These are phyloP conservation scores for Geotrichum macrosporum DNA, from an alignment of 1,139 yeast genomes.

Conservation along the genomic window DNA sequence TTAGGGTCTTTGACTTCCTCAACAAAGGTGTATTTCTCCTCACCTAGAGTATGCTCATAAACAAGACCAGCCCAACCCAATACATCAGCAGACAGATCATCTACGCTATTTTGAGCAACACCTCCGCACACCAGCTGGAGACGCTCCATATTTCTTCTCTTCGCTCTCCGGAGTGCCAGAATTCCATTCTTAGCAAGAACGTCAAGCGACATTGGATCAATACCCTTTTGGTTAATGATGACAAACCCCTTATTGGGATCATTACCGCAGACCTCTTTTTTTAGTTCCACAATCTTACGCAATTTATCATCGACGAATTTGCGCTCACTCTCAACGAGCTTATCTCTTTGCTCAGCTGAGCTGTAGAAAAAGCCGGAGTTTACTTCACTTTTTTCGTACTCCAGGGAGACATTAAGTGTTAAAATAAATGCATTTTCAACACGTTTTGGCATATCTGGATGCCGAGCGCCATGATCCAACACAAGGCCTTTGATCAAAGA, in stretches of 20 bases:
- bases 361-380: conserved; percentile 95
- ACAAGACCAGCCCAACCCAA: conserved; percentile 90
- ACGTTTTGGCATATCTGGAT: conserved; percentile 96
- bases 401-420: conserved; percentile 88
- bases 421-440: conserved; percentile 79
- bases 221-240: conserved; percentile 96
- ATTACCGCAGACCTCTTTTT: conserved; percentile 82
- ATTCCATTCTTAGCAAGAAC: conserved; percentile 90
- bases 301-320: conserved; percentile 92
- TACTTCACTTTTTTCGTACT: conserved; percentile 96
- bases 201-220: conserved; percentile 97
- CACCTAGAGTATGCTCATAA: conserved; percentile 90
- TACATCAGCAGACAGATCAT: conserved; percentile 78
- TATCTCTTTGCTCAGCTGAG: conserved; percentile 92
- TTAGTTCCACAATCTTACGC: conserved; percentile 84
- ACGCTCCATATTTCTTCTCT: conserved; percentile 98
- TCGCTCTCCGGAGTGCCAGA: conserved; percentile 93
- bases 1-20: conserved; percentile 90
- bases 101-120: conserved; percentile 96
- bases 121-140: conserved; percentile 96
- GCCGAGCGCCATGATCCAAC: conserved; percentile 97
- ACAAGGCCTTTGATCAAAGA: conserved; percentile 83
- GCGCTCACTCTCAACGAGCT: conserved; percentile 89
- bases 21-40: conserved; percentile 93
- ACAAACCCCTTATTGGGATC: conserved; percentile 78